These are phyloP conservation scores for Aspergillus aculeatinus DNA, from an alignment of 2,329 filamentous ascomycete genomes.

Conservation along the genomic window DNA sequence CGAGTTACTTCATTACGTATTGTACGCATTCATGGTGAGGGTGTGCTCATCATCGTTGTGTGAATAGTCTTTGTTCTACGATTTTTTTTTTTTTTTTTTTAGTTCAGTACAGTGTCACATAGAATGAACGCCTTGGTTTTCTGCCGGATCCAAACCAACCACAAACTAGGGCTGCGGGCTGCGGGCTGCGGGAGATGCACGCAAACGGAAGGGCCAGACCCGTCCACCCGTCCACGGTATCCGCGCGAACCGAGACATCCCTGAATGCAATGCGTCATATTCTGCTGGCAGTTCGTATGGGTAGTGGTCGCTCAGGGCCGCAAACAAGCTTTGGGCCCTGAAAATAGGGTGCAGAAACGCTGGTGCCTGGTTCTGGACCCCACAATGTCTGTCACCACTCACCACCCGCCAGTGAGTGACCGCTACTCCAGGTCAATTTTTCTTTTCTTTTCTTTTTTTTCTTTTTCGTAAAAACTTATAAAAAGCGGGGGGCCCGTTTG, in stretches of 20 bases:
- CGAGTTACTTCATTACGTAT: slow-evolving; percentile 26
- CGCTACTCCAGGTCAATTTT: no score
- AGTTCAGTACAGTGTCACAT: no score
- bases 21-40: slow-evolving; percentile 24
- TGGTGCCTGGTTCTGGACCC: background rate
- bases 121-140: no score
- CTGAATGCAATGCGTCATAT: background rate
- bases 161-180: background rate
- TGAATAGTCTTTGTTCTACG: background rate
- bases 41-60: background rate
- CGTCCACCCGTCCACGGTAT: no score
- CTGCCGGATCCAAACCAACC: background rate
- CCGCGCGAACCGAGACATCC: background rate
- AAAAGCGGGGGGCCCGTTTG: background rate
- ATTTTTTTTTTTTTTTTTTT: no score
- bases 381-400: background rate
- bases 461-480: background rate
- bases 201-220: background rate
- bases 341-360: background rate
- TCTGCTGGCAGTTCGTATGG: no score
- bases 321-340: background rate
- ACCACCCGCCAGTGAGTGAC: no score
- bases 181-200: background rate
- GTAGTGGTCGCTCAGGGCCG: background rate
- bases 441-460: no score